These are phyloP conservation scores for Salvia rosmarinus DNA, from an alignment of 257 asterid species.

Conservation along the genomic window DNA sequence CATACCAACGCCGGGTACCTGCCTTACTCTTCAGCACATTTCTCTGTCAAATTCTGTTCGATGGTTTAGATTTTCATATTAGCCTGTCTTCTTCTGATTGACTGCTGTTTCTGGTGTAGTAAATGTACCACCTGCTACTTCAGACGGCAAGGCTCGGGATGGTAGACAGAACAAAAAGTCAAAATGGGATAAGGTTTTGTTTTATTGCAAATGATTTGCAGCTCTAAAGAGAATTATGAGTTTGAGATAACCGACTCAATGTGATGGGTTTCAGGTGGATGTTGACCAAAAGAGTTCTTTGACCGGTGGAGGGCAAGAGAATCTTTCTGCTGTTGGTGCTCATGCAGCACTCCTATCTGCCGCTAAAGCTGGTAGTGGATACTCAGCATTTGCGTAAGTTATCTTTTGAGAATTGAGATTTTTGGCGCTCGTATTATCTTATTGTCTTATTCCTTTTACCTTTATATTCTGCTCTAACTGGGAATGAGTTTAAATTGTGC, in stretches of 20 bases:
- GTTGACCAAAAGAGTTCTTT: slow-evolving; percentile 57
- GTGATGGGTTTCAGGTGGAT: slow-evolving; percentile 65
- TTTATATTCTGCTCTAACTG: neutral
- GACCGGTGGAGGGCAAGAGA: slow-evolving; percentile 57
- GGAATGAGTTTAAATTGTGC: neutral
- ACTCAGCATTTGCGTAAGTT: slow-evolving; percentile 96
- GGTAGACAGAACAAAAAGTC: slow-evolving; percentile 92
- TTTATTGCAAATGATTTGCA: slow-evolving; percentile 30
- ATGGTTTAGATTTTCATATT: slow-evolving; percentile 10
- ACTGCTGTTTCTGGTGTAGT: slow-evolving; percentile 40
- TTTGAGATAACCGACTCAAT: slow-evolving; percentile 28
- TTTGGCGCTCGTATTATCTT: neutral
- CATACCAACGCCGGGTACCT: slow-evolving; percentile 69
- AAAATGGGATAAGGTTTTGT: slow-evolving; percentile 94
- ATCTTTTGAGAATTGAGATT: slow-evolving; percentile 16
- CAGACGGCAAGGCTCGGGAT: slow-evolving; percentile 63
- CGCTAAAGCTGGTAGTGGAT: slow-evolving; percentile 92
- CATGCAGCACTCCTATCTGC: slow-evolving; percentile 75
- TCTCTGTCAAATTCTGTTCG: neutral
- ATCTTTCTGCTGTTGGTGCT: slow-evolving; percentile 61
- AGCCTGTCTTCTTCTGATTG: slow-evolving; percentile 35
- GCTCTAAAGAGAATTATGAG: neutral
- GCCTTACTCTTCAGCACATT: slow-evolving; percentile 19
- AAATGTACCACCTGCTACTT: slow-evolving; percentile 44
- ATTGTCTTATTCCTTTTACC: neutral